Percentiles rank a stretch among this genome's conserved stretches.
Evolutionary conservation across 2,329 filamentous ascomycete genomes (phyloP).

Genomic region (Penicillium sp.): DNA sequence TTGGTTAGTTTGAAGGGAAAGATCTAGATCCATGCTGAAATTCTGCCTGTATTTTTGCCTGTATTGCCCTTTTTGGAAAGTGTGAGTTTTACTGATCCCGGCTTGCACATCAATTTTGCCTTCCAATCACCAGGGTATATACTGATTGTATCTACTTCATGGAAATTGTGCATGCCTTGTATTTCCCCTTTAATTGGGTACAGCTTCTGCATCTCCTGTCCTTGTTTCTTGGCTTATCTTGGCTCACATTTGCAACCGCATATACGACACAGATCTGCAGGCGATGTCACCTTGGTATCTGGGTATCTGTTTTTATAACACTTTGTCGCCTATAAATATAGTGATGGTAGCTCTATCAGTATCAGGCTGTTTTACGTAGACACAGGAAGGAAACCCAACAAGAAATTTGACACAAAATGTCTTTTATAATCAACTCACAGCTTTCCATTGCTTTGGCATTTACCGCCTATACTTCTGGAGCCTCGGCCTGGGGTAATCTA

Average conservation of each 20-base stretch:
- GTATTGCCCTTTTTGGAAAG: background rate
- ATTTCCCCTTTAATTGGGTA: background rate
- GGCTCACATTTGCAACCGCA: background rate
- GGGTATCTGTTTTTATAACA: background rate
- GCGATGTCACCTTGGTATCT: background rate
- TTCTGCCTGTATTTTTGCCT: too few species aligned
- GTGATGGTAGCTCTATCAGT: too few species aligned
- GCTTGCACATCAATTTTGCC: background rate
- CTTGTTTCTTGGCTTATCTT: background rate
- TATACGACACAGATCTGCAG: background rate
- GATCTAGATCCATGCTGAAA: too few species aligned
- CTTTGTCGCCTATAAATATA: too few species aligned
- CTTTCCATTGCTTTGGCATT: background rate
- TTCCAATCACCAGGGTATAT: background rate
- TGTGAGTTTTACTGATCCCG: background rate
- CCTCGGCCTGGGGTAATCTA: constrained; percentile 49
- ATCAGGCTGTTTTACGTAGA: too few species aligned
- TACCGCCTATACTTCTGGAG: constrained; percentile 10
- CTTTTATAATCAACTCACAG: background rate
- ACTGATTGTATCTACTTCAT: too few species aligned
- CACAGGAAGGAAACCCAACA: background rate
- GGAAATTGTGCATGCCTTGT: too few species aligned
- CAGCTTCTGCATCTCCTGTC: background rate
- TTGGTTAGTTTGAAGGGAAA: background rate
- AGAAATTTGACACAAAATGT: background rate